A percentile compares a stretch with the other conserved stretches of the same genome.
Evolutionary conservation across 1,139 yeast species (phyloP).

Genomic region (Taphrina betulina): DNA sequence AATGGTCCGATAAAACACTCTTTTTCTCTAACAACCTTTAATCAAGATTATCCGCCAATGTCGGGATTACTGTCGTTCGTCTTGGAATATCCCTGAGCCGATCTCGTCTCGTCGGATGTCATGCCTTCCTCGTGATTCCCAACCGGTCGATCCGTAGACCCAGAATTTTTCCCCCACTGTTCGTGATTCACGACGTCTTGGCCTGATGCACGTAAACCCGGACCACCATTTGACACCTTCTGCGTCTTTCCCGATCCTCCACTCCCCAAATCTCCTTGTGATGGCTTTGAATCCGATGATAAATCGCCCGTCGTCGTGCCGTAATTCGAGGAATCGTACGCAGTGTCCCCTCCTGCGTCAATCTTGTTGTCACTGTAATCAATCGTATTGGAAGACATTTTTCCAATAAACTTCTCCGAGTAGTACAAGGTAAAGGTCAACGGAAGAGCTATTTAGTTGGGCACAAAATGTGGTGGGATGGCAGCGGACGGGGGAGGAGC

Average conservation of each 20-base stretch:
- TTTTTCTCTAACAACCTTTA: background rate
- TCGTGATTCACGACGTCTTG: conserved; percentile 23
- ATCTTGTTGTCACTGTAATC: conserved; percentile 23
- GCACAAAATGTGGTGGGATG: too few relatives aligned
- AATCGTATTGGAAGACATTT: conserved; percentile 19
- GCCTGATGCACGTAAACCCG: conserved; percentile 4
- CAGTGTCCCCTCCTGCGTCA: conserved; percentile 29
- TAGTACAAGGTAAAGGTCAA: too few relatives aligned
- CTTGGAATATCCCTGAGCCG: conserved; percentile 26
- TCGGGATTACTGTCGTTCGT: conserved; percentile 28
- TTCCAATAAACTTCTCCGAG: too few relatives aligned
- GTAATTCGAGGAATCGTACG: conserved; percentile 21
- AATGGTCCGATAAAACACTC: conserved; percentile 8
- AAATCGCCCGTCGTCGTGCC: conserved; percentile 28
- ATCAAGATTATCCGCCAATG: conserved; percentile 9
- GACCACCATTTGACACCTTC: conserved; percentile 2
- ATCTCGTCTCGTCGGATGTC: conserved; percentile 17
- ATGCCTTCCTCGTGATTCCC: conserved; percentile 16
- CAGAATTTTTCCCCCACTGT: conserved; percentile 20
- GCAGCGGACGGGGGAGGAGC: too few relatives aligned
- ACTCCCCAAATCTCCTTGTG: conserved; percentile 17
- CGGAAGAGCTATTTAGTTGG: too few relatives aligned
- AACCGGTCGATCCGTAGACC: conserved; percentile 11
- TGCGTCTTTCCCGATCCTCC: conserved; percentile 2
- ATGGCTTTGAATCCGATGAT: background rate